phyloP scores from a whole-genome alignment of 495 filamentous ascomycete species.

The Hyaloscypha finlandica region DNA sequence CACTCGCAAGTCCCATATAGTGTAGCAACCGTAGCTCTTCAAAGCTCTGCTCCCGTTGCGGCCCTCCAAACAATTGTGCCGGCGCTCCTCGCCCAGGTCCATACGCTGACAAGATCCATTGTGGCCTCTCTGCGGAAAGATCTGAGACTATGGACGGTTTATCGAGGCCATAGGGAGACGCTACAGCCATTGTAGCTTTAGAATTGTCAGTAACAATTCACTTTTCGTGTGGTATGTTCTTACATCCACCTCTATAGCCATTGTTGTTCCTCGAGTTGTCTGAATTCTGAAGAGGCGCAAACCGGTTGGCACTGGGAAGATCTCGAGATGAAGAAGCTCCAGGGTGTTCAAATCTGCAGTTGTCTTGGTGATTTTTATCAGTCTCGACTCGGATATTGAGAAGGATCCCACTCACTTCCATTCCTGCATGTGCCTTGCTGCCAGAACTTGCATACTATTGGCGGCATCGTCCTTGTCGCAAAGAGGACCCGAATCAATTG shows the following conservation, averaged over 20 bases:
- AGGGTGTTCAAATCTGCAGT: conserved; percentile 31
- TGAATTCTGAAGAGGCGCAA: conserved; percentile 22
- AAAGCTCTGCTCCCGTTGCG: conserved; percentile 75
- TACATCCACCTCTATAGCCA: conserved; percentile 15
- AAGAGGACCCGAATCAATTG: conserved; percentile 1
- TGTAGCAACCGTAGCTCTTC: conserved; percentile 78
- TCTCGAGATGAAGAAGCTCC: not conserved
- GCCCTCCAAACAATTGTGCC: conserved; percentile 77
- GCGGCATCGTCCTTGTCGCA: conserved; percentile 42
- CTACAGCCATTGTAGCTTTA: conserved; percentile 7
- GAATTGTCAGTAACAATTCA: conserved; percentile 38
- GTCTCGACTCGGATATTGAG: not conserved
- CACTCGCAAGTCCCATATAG: conserved; percentile 57
- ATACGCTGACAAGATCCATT: conserved; percentile 85
- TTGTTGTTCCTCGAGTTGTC: conserved; percentile 17
- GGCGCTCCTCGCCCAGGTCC: conserved; percentile 72
- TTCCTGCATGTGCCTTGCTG: conserved; percentile 72
- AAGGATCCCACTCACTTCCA: conserved; percentile 47
- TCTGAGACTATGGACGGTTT: conserved; percentile 61
- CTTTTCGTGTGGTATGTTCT: conserved; percentile 23
- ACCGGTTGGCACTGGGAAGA: conserved; percentile 15
- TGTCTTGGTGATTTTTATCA: conserved; percentile 18
- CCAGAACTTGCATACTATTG: conserved; percentile 67
- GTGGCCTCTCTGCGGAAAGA: conserved; percentile 66
- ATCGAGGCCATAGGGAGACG: conserved; percentile 40